Percentiles rank a stretch among this genome's conserved stretches.
These are phyloP conservation scores for Cucurbitaria berberidis DNA, from an alignment of 2,329 filamentous ascomycete genomes.

Conservation along the genomic window DNA sequence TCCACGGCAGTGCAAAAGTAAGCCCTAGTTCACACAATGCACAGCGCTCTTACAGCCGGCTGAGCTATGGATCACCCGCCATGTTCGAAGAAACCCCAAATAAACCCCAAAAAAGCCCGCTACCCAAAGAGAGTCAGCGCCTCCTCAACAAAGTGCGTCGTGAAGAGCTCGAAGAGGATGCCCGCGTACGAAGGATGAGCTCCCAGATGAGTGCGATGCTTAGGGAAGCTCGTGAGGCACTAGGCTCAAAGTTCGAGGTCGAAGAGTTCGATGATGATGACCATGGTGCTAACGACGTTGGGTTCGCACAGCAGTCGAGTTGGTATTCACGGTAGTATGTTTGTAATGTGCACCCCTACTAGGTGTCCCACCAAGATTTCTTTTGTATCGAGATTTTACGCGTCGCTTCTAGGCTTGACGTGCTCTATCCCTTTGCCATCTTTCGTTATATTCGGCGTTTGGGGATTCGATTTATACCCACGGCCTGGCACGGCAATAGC, in stretches of 20 bases:
- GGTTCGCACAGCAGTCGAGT: background rate
- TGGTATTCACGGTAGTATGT: background rate
- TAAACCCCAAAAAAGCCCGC: constrained; percentile 36
- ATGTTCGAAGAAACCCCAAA: constrained; percentile 25
- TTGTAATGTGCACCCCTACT: background rate
- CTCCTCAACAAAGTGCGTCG: constrained; percentile 74
- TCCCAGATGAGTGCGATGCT: constrained; percentile 84
- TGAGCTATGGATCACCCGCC: constrained; percentile 42
- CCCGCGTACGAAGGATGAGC: constrained; percentile 80
- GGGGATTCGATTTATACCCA: background rate
- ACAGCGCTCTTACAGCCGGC: constrained; percentile 36
- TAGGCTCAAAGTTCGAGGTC: constrained; percentile 61
- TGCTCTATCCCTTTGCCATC: background rate
- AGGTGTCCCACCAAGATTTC: background rate
- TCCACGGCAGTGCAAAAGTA: constrained; percentile 22
- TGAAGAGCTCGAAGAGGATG: constrained; percentile 79
- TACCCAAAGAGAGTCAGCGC: constrained; percentile 71
- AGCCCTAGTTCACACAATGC: constrained; percentile 16
- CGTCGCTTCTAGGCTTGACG: background rate
- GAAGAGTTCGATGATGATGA: constrained; percentile 44
- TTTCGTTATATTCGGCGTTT: background rate
- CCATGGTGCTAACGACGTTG: constrained; percentile 6
- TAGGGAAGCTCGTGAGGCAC: constrained; percentile 81
- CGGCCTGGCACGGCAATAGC: background rate
- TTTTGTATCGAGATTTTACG: background rate